Evolutionary conservation across 2,329 filamentous ascomycete genomes (phyloP), one percentile per base, ranked within the genome.

Genomic region (Nothophaeocryptopus gaeumannii): DNA sequence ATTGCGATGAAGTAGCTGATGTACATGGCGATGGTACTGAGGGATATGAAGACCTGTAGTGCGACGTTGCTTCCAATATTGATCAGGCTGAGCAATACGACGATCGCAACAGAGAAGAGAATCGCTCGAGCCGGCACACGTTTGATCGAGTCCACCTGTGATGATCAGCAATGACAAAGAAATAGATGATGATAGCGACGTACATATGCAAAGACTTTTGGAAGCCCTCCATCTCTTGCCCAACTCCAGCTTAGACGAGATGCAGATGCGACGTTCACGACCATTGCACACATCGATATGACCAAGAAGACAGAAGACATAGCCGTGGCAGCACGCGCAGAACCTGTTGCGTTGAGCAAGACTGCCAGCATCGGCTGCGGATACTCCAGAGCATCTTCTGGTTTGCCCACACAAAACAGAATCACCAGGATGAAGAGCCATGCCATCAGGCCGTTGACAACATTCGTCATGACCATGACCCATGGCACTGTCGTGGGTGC

Each of bases 1-100:
- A 63, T 61, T n/a, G 61, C 58, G 32, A 60, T 59, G 26, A 58
- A 50, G 54, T 62, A 63, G 9, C 56, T 58, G 8, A 54, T 45
- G 45, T 59, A 64, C 26, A 63, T 55, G 1, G 54, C 60, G 29
- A 62, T 37, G 1, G 61, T 60, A 8, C 52, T 54, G 29, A 62
- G 50, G 5, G 59, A 58, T 9, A 56, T 58, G 47, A 62, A 61
- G 16, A 58, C 60, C 5, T 50, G 48, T 16, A 61, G 52, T 10
- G 60, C 60, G 13, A 57, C 47, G 29, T 41, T 53, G 44, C 46
- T 54, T 14, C 53, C 54, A 12, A 63, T 52, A 31, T 59, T 61
- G 39, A 62, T 37, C 36, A 56, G 46, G 2, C 57, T 51, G 8
- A 64, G 55, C 10, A 54, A 48, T 12, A 60, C 55, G 7, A 61